phyloP scores from a whole-genome alignment of 352 stramenopile genomes.

The Pythium myriotylum region DNA sequence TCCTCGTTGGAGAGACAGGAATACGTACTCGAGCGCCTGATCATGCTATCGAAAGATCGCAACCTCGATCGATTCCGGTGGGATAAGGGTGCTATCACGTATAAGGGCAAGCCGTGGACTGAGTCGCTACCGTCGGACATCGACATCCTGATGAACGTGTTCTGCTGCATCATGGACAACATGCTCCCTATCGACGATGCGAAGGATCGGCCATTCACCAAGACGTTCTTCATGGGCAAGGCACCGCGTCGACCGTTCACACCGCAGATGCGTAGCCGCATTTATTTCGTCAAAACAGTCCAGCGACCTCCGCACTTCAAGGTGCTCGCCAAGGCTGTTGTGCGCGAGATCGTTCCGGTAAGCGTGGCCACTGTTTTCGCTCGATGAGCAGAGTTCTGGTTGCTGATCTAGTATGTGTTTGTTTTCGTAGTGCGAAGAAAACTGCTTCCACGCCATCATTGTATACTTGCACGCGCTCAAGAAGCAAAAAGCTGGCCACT shows the following conservation, averaged over 20 bases:
- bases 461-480: slow-evolving; percentile 86
- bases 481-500: slow-evolving; percentile 84
- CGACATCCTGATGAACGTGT: slow-evolving; percentile 89
- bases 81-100: slow-evolving; percentile 70
- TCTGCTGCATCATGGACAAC: slow-evolving; percentile 89
- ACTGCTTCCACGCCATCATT: slow-evolving; percentile 83
- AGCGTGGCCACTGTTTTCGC: slow-evolving; percentile 17
- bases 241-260: slow-evolving; percentile 76
- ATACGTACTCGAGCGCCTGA: slow-evolving; percentile 82
- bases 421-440: slow-evolving; percentile 70
- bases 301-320: slow-evolving; percentile 83
- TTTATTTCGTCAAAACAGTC: slow-evolving; percentile 81
- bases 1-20: slow-evolving; percentile 79
- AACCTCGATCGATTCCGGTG: slow-evolving; percentile 84
- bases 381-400: neutral
- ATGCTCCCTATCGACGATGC: slow-evolving; percentile 77
- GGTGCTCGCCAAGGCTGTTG: slow-evolving; percentile 68
- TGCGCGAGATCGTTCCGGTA: slow-evolving; percentile 85
- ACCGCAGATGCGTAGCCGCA: slow-evolving; percentile 60
- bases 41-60: slow-evolving; percentile 87
- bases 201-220: slow-evolving; percentile 81
- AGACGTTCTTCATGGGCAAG: slow-evolving; percentile 80
- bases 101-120: slow-evolving; percentile 87
- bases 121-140: slow-evolving; percentile 76
- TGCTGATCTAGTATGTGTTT: slow-evolving; percentile 12